A percentile compares a stretch with the other conserved stretches of the same genome.
Conservation (phyloP, 169 alveolate species). For the Plasmodium vivax region DNA sequence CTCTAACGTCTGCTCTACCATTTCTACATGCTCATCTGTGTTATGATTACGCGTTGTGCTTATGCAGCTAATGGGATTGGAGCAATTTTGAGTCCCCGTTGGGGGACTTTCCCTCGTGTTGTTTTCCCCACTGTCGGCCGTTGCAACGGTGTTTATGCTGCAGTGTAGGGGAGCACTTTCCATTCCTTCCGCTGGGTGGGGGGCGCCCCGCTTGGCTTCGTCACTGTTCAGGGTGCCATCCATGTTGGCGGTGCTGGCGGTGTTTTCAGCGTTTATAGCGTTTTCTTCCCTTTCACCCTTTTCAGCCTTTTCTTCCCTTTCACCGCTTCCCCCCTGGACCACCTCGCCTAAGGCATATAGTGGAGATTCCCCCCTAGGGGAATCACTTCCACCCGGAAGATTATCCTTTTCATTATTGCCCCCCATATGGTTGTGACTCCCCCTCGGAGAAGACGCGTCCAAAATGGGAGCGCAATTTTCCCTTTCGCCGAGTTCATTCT, state of each 20-base stretch:
- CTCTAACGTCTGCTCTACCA: neutral
- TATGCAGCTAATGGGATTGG: neutral
- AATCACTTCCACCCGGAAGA: neutral
- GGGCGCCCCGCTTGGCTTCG: neutral
- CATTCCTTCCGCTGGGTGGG: neutral
- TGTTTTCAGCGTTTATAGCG: neutral
- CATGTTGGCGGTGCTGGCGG: neutral
- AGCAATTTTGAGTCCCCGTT: neutral
- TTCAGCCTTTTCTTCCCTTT: neutral
- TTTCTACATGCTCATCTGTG: neutral
- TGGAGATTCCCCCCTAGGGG: neutral
- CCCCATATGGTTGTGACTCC: neutral
- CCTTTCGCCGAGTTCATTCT: neutral
- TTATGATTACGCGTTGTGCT: conserved; percentile 3
- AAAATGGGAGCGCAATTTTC: neutral
- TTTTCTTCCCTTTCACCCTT: neutral
- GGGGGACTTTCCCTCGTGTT: neutral
- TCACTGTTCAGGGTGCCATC: neutral
- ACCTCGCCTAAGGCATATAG: neutral
- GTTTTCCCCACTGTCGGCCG: neutral
- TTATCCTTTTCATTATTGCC: neutral
- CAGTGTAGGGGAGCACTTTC: neutral
- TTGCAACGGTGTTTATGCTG: neutral
- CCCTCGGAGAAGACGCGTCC: neutral
- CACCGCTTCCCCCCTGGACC: neutral